Base-by-base conservation (phyloP, 1,139 yeast species). In the Pichia sp. region DNA sequence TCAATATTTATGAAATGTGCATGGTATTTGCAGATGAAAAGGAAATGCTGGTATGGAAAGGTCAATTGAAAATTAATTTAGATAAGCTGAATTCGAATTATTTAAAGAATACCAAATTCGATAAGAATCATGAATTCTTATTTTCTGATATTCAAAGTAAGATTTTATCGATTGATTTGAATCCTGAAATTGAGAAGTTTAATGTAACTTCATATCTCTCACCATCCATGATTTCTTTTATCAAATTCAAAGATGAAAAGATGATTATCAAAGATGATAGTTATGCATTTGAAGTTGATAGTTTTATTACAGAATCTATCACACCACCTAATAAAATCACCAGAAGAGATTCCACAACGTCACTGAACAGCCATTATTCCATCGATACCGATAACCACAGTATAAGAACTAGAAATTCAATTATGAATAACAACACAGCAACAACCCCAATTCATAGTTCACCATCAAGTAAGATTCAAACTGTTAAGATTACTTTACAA, bases 31-130 rank as follows among this genome's bases (percentile, higher is more conserved):
- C 67, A 1, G 59, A 66, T 32, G 48, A 50, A 10, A 33, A 48
- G 2, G 86, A 80, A 51, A 60, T 57, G 34, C 40, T 53, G 0
- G 46, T 67, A 0, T 81, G 86, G 86, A 50, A 50, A 14, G 67
- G 70, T 20, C 59, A 50, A n/a, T 34, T 58, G 3, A 49, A 42
- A 11, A 12, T 40, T 11, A 31, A 32, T 15, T 20, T 51, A 1
- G 36, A 47, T 15, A 48, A 24, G 24, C 20, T 49, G n/a, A 17
- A 28, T 20, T 33, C 17, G 3, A 43, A 14, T 20, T 14, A 12
- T 36, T 24, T 30, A 4, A 44, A 27, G 4, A 37, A 42, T 27
- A 38, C 31, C 20, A 19, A 28, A n/a, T 4, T n/a, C 21, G 31
- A 34, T 14, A 17, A 30, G 12, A 15, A 27, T n/a, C 20, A 31